These are phyloP conservation scores for Flaveria ramosissima DNA, from an alignment of 129 eudicot genomes.

Conservation along the genomic window DNA sequence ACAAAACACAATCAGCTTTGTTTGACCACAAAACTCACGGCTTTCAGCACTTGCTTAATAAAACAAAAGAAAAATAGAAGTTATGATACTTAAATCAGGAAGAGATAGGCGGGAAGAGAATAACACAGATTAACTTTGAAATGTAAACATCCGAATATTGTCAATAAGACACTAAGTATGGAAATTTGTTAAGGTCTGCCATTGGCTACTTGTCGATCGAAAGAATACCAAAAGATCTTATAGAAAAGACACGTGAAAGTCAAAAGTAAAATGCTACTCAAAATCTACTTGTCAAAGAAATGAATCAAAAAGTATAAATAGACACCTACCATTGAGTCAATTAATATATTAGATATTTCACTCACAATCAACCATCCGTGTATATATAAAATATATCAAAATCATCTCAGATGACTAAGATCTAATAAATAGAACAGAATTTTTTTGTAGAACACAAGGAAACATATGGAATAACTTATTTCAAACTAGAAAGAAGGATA, in stretches of 20 bases:
- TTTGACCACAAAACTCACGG: no score
- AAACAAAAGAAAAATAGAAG: no score
- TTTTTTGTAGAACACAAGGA: constrained; percentile 7
- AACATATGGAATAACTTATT: constrained; percentile 18
- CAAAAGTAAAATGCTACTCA: neutral
- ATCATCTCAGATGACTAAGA: neutral
- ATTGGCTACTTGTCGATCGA: neutral
- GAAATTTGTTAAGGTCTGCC: neutral
- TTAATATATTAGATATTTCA: neutral
- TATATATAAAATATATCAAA: constrained; percentile 4
- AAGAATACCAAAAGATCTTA: neutral
- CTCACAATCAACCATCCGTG: constrained; percentile 15
- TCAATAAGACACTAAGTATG: constrained; percentile 1
- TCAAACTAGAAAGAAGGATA: constrained; percentile 20
- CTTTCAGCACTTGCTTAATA: no score
- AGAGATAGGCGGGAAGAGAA: no score
- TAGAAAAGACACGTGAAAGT: neutral
- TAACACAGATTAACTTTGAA: neutral
- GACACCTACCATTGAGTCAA: neutral
- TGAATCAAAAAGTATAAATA: constrained; percentile 6
- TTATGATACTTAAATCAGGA: no score
- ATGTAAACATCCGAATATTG: neutral
- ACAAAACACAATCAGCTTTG: no score
- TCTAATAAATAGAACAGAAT: neutral
- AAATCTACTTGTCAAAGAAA: constrained; percentile 14